phyloP scores from a whole-genome alignment of 371 early-diverging fungal species.

The Amoeboaphelidium protococcarum region DNA sequence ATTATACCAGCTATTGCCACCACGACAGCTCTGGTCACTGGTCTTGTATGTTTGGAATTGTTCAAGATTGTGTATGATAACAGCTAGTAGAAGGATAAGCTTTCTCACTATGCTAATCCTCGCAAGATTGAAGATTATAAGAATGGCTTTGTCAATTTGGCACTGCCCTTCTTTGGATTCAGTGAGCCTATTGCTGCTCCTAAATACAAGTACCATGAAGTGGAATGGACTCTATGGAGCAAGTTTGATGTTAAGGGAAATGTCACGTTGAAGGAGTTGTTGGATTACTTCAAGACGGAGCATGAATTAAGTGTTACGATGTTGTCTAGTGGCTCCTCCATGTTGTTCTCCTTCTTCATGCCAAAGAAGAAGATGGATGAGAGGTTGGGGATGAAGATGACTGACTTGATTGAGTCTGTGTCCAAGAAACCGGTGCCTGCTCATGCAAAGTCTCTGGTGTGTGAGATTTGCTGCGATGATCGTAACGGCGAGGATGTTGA shows the following conservation, averaged over 20 bases:
- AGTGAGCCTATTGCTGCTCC: conserved; percentile 90
- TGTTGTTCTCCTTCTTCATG: conserved; percentile 82
- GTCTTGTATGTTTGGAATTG: conserved; percentile 90
- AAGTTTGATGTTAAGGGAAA: conserved; percentile 71
- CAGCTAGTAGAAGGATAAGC: too few species aligned
- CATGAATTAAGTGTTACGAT: conserved; percentile 77
- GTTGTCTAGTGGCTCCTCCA: conserved; percentile 71
- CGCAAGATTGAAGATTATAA: conserved; percentile 83
- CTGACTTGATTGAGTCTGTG: conserved; percentile 47
- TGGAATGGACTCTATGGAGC: conserved; percentile 85
- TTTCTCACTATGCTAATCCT: too few species aligned
- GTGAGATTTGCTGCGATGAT: conserved; percentile 70
- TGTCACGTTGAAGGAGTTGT: conserved; percentile 61
- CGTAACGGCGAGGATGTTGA: conserved; percentile 73
- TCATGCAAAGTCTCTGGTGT: conserved; percentile 50
- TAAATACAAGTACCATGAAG: conserved; percentile 53
- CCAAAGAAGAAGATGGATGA: conserved; percentile 61
- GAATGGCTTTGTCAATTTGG: conserved; percentile 97
- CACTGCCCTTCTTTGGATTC: conserved; percentile 96
- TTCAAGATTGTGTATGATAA: conserved; percentile 68
- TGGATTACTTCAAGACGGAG: conserved; percentile 53
- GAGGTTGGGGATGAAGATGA: conserved; percentile 36
- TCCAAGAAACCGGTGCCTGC: conserved; percentile 62
- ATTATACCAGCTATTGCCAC: conserved; percentile 99
- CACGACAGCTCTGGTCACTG: conserved; percentile 96